Evolutionary conservation across 345 rosid species (phyloP), one percentile per base, ranked within the genome.

Genomic region (Murraya paniculata): DNA sequence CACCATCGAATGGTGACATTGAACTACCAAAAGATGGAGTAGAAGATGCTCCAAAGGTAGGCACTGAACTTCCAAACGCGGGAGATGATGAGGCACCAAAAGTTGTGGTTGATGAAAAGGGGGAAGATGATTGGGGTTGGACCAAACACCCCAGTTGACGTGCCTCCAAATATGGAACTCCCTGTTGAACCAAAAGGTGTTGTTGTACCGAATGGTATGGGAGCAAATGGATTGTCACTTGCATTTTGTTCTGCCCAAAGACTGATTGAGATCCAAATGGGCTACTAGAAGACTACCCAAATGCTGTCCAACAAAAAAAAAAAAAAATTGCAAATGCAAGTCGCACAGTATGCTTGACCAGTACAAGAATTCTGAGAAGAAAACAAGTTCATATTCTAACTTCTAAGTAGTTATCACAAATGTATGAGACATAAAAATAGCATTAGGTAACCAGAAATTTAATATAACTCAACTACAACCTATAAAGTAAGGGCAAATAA

Each of bases 121-220:
- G 93, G 6, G 97, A 86, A 24, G 98, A 89, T 39, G 92, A 28
- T 77, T 86, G 95, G 48, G 94, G 39, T 41, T 27, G 89, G 77
- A 56, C 95, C 97, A 88, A 96, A 94, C 81, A 90, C 87, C 35
- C 98, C 97, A 6, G 98, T 94, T 66, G 98, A 88, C 78, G 95
- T 90, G 31, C 94, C 94, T 53, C 98, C 99, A 77, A 96, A 91
- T 25, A 91, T 66, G 56, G 99, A 88, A 76, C 89, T 82, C 65
- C 94, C 94, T 1, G 95, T 88, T 78, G 95, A 79, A 1, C 93
- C 98, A 75, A 96, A 96, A 69, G 94, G 91, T 36, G 85, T 76
- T 77, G 94, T 79, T 71, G 86, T 81, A 41, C 94, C 91, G 69
- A 89, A 91, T 27, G 98, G 93, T 71, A 89, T 89, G 38, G 93